These are phyloP conservation scores for Starmerella apis DNA, from an alignment of 805 yeast genomes.

Conservation along the genomic window DNA sequence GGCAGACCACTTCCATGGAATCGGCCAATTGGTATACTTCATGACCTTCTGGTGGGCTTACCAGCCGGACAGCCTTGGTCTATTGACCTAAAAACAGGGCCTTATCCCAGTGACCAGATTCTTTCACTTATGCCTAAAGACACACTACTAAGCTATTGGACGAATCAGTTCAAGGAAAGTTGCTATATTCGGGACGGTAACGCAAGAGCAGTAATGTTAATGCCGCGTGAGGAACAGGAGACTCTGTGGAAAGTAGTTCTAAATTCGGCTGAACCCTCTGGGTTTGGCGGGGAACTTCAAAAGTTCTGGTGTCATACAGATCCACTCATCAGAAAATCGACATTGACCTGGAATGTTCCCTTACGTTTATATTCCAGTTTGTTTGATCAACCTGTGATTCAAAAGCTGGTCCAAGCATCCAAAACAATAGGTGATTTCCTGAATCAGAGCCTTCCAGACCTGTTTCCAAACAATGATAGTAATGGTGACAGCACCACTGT, in stretches of 20 bases:
- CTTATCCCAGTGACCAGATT: conserved; percentile 39
- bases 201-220: conserved; percentile 69
- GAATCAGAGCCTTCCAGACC: conserved; percentile 37
- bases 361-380: conserved; percentile 5
- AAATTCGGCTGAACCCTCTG: conserved; percentile 15
- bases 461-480: conserved; percentile 33
- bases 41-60: conserved; percentile 12
- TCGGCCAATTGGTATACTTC: conserved; percentile 24
- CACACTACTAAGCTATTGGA: conserved; percentile 45
- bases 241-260: conserved; percentile 40
- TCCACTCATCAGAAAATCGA: conserved; percentile 17
- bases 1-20: conserved; percentile 17
- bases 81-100: conserved; percentile 36
- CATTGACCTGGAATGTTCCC: conserved; percentile 7
- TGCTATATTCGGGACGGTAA: conserved; percentile 65
- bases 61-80: conserved; percentile 37
- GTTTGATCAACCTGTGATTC: background rate
- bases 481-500: conserved; percentile 24
- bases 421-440: conserved; percentile 26
- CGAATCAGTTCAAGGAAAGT: conserved; percentile 74
- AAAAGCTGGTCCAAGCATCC: background rate
- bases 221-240: conserved; percentile 53
- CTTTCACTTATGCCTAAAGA: conserved; percentile 33
- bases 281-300: conserved; percentile 15
- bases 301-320: conserved; percentile 27